These are phyloP conservation scores for Ophiostoma quercus DNA, from an alignment of 2,329 filamentous ascomycete genomes.

Conservation along the genomic window DNA sequence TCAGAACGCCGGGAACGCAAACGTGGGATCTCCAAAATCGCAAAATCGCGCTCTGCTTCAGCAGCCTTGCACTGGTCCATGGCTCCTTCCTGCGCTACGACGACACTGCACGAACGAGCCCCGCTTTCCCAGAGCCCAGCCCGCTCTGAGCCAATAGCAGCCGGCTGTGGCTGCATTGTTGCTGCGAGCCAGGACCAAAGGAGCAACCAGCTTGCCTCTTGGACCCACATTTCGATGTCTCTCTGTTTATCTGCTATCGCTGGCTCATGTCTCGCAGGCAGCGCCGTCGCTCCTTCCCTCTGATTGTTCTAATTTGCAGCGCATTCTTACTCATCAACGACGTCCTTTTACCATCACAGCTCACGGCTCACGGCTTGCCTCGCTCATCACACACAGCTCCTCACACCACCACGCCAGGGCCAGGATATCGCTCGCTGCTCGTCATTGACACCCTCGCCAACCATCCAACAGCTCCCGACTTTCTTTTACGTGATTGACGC, in stretches of 20 bases:
- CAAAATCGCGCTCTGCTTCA: constrained; percentile 18
- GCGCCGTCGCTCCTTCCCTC: background rate
- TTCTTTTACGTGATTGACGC: constrained; percentile 6
- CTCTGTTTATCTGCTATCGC: background rate
- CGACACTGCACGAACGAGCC: background rate
- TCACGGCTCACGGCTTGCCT: background rate
- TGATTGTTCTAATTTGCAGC: background rate
- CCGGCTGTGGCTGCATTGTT: background rate
- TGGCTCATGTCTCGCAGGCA: background rate
- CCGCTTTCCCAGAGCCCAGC: background rate
- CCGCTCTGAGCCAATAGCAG: background rate
- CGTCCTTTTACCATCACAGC: background rate
- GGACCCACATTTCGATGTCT: background rate
- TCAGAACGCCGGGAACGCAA: constrained; percentile 4
- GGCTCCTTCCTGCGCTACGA: background rate
- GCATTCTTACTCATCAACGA: constrained; percentile 12
- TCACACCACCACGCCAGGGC: background rate
- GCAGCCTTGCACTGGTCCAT: constrained; percentile 15
- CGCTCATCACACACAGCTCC: background rate
- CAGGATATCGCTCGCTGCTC: background rate
- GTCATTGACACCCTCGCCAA: background rate
- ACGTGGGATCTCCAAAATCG: constrained; percentile 20
- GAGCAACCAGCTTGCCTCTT: constrained; percentile 6
- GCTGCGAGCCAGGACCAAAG: constrained; percentile 4
- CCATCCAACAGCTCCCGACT: background rate